These are phyloP conservation scores for Penicillium lagena DNA, from an alignment of 495 filamentous ascomycete genomes.

Conservation along the genomic window DNA sequence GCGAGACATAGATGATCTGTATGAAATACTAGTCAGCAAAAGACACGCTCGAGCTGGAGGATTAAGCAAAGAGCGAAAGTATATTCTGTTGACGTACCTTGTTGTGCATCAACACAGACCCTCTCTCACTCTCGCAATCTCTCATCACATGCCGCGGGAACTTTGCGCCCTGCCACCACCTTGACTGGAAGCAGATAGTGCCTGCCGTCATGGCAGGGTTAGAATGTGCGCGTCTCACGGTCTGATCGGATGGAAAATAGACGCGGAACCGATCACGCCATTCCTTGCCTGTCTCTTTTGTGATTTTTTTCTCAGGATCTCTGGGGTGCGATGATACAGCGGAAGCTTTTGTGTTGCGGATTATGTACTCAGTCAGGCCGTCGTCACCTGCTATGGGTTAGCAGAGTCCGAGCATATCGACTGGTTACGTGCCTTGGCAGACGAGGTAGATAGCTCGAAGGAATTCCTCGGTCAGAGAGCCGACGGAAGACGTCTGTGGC, in stretches of 20 bases:
- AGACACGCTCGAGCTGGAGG: neutral
- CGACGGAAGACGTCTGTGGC: conserved; percentile 69
- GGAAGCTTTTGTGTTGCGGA: conserved; percentile 31
- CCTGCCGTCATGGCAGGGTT: conserved; percentile 54
- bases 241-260: conserved; percentile 77
- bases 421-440: conserved; percentile 51
- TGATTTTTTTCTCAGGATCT: conserved; percentile 13
- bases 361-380: conserved; percentile 48
- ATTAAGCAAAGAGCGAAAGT: too few species aligned
- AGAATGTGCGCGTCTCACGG: conserved; percentile 57
- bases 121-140: conserved; percentile 64
- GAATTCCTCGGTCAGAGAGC: conserved; percentile 62
- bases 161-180: conserved; percentile 55
- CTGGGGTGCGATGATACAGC: conserved; percentile 6
- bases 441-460: conserved; percentile 69
- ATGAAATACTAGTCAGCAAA: neutral
- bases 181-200: conserved; percentile 69
- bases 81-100: conserved; percentile 43
- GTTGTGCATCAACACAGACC: conserved; percentile 73
- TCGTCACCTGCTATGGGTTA: conserved; percentile 45
- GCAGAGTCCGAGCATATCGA: neutral
- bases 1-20: conserved; percentile 60
- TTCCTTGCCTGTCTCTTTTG: conserved; percentile 17
- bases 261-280: conserved; percentile 55
- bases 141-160: conserved; percentile 69